Base-by-base conservation (phyloP, 768 basidiomycete species). In the Lentinula raphanica region DNA sequence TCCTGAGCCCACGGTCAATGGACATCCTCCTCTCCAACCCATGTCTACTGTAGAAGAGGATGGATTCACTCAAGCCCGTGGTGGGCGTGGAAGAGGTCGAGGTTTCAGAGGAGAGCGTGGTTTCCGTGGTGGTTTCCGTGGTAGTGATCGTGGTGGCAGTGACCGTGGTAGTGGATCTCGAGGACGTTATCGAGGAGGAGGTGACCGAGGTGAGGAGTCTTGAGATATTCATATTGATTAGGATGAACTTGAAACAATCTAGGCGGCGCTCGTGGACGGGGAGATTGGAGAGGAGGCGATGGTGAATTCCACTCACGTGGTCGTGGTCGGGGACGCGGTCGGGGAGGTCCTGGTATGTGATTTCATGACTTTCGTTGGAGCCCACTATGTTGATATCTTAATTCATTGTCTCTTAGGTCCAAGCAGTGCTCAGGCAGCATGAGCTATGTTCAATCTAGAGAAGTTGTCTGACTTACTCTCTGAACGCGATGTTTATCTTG, bases 11-110 rank as follows among this genome's bases (percentile, higher is more conserved):
- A 67, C 46, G 58, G 60, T 59, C 0, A 74, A 76, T 49, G 74
- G 70, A 13, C 66, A 69, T 51, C 62, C 53, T 3, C 50, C 65
- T 31, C n/a, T n/a, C n/a, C 66, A 62, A 57, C 66, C 60, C 19
- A 58, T 65, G 12, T 21, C 68, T 15, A 64, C 64, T 29, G 64
- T 66, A 27, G 69, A 83, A 49, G 84, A 86, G 3, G 88, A 89
- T 36, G 88, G 87, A 4, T 90, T 89, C 66, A 79, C 69, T 2
- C 75, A 74, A 54, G 66, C 78, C 15, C 70, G 82, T 7, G 77
- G 78, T 49, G 77, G 79, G 40, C 64, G 62, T 49, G 63, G 58
- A 49, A 59, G 58, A 17, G 65, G 65, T 2, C 64, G 67, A 15
- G 67, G 66, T 58, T 49, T 60, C 59, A 32, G 72, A 32, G 67